Evolutionary conservation across 2,329 filamentous ascomycete species (phyloP).

Genomic region (Elsinoe batatas): DNA sequence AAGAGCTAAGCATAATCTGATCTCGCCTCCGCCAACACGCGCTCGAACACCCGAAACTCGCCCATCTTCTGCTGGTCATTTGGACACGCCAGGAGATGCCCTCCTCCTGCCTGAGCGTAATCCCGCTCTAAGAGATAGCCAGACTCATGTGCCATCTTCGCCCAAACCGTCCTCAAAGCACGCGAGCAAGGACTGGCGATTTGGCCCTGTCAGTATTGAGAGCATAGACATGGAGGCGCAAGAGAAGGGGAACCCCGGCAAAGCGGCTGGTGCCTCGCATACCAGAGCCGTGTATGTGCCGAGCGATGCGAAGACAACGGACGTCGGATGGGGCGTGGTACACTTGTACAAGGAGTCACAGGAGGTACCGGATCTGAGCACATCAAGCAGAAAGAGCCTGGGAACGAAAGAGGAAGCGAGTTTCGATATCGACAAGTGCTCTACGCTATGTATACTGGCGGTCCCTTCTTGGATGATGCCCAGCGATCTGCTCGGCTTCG

Average conservation of each 20-base stretch:
- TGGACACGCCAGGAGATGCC: slow-evolving; percentile 27
- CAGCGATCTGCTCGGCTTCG: slow-evolving; percentile 80
- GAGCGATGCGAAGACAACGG: slow-evolving; percentile 59
- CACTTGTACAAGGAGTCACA: slow-evolving; percentile 84
- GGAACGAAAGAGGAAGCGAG: slow-evolving; percentile 22
- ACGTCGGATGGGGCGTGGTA: slow-evolving; percentile 84
- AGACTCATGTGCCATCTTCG: slow-evolving; percentile 25
- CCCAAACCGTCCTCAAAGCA: slow-evolving; percentile 36
- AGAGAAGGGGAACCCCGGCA: slow-evolving; percentile 21
- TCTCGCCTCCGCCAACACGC: slow-evolving; percentile 1
- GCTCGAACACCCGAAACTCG: slow-evolving; percentile 4
- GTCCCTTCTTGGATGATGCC: slow-evolving; percentile 91
- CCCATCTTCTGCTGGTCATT: slow-evolving; percentile 14
- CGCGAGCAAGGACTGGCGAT: slow-evolving; percentile 63
- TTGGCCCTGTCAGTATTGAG: slow-evolving; percentile 67
- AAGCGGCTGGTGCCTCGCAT: slow-evolving; percentile 43
- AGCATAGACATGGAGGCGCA: slow-evolving; percentile 61
- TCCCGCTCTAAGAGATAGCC: slow-evolving; percentile 27
- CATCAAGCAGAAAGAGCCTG: slow-evolving; percentile 34
- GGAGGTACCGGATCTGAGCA: slow-evolving; percentile 53
- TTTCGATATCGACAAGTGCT: slow-evolving; percentile 57
- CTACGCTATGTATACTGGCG: slow-evolving; percentile 83
- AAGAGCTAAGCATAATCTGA: slow-evolving; percentile 7
- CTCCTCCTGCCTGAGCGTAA: slow-evolving; percentile 27
- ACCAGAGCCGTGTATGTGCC: slow-evolving; percentile 75